A percentile compares a stretch with the other conserved stretches of the same genome.
Conservation (phyloP, 257 asterid species). For the Plantago ovata region DNA sequence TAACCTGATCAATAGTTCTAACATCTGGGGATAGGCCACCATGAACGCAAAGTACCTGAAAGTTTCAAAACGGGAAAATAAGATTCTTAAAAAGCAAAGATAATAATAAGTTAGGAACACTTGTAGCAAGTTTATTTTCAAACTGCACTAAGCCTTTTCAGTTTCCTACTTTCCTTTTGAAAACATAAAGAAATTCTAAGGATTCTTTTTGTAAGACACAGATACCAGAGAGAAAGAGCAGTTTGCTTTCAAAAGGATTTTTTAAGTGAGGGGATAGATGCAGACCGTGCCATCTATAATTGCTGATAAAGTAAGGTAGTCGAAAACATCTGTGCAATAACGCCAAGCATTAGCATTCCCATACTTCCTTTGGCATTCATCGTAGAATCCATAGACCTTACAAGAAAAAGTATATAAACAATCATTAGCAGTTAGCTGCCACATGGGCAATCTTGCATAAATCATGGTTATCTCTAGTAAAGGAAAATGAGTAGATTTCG, state of each 20-base stretch:
- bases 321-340: slow-evolving; percentile 97
- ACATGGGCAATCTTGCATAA: slow-evolving; percentile 1
- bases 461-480: slow-evolving; percentile 13
- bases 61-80: slow-evolving; percentile 14
- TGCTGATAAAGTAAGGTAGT: slow-evolving; percentile 90
- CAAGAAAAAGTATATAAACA: slow-evolving; percentile 18
- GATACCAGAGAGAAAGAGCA: slow-evolving; percentile 7
- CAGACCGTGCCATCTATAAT: slow-evolving; percentile 94
- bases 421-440: slow-evolving; percentile 13
- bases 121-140: no score
- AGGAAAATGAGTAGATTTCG: slow-evolving; percentile 3
- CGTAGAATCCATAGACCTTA: slow-evolving; percentile 97
- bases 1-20: slow-evolving; percentile 94
- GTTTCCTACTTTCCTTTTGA: neutral
- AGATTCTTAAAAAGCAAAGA: slow-evolving; percentile 11
- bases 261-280: slow-evolving; percentile 11
- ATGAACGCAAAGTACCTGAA: slow-evolving; percentile 93
- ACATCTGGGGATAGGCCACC: slow-evolving; percentile 98
- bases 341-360: slow-evolving; percentile 99
- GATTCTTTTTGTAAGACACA: slow-evolving; percentile 3
- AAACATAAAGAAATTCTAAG: neutral
- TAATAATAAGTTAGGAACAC: no score
- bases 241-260: neutral
- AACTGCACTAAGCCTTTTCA: no score
- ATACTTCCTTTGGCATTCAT: slow-evolving; percentile 94